Base-by-base conservation (phyloP, 192 early-diverging fungal genomes). In the Pecoramyces ruminantium region DNA sequence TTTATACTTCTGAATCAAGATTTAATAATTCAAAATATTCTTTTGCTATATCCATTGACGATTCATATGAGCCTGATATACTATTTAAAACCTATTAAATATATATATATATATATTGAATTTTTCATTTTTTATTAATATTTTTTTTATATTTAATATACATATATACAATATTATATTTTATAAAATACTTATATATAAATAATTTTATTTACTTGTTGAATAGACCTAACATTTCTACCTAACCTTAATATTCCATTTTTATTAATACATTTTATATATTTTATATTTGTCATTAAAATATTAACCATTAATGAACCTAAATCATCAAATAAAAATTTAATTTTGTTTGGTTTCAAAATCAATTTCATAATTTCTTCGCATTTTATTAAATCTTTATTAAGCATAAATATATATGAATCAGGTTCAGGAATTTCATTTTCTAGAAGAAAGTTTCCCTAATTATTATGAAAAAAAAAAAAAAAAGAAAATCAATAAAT, bases 401-500 rank as follows among this genome's bases (percentile, higher is more conserved):
- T 98, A 27, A 97, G 89, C 28, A 88, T 83, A 79, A 92, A 89
- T 38, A 98, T 91, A 85, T 96, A 97, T 39, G 92, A 92, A 83
- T 98, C 96, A 4, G 96, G 95, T 79, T 97, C 96, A 30, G 84
- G 84, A 3, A 92, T 86, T 38, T 94, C 92, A 77, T 90, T 90
- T n/a, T 94, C 92, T 34, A 96, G 84, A 39, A 85, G 81, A 82
- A 96, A 97, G 83, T 89, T 92, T 77, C 96, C 96, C 89, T 93
- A n/a, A 79, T 29, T 18, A 2, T 39, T 30, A 40, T 79, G 28
- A n/a, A 14, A 25, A 86, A 13, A 28, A 29, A 6, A 80, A 21
- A 28, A 67, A 78, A 78, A 29, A 38, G 30, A 29, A 78, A 17
- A 38, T 39, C 21, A 34, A 27, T 15, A 58, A 82, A 83, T 81